Conservation (phyloP, 2,329 filamentous ascomycete genomes). For the Pseudogymnoascus sp. region DNA sequence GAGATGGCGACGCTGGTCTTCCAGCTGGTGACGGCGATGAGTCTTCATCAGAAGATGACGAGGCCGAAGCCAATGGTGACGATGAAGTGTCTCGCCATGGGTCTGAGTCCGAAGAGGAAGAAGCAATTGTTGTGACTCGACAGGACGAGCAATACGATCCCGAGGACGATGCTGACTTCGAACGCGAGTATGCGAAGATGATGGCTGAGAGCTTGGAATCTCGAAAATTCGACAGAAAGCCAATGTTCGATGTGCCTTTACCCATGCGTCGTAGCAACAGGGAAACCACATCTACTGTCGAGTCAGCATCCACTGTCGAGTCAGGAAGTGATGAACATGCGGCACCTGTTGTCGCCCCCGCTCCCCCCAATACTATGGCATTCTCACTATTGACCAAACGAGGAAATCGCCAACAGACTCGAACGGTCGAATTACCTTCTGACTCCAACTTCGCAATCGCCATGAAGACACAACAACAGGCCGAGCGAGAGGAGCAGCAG, state of each 20-base stretch:
- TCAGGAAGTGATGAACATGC: slow-evolving; percentile 31
- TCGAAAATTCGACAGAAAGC: slow-evolving; percentile 89
- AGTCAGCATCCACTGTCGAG: slow-evolving; percentile 25
- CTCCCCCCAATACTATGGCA: slow-evolving; percentile 65
- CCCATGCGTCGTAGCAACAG: slow-evolving; percentile 69
- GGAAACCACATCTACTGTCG: slow-evolving; percentile 37
- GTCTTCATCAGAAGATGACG: slow-evolving; percentile 38
- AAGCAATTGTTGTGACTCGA: slow-evolving; percentile 84
- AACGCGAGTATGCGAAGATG: slow-evolving; percentile 95
- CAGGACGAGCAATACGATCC: slow-evolving; percentile 86
- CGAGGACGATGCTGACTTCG: slow-evolving; percentile 92
- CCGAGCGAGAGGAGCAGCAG: slow-evolving; percentile 91
- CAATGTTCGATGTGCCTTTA: slow-evolving; percentile 92
- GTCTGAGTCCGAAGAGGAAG: slow-evolving; percentile 66
- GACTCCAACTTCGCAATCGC: slow-evolving; percentile 93
- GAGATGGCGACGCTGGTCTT: slow-evolving; percentile 49
- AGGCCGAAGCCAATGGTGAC: slow-evolving; percentile 39
- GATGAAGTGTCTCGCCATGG: slow-evolving; percentile 42
- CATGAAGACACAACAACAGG: slow-evolving; percentile 92
- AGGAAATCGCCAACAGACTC: slow-evolving; percentile 88
- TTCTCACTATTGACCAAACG: slow-evolving; percentile 94
- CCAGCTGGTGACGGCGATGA: slow-evolving; percentile 39
- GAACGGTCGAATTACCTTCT: slow-evolving; percentile 78
- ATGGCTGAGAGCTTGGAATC: slow-evolving; percentile 97
- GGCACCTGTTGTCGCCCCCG: slow-evolving; percentile 25